A percentile compares a stretch with the other conserved stretches of the same genome.
These are phyloP conservation scores for Candida boleticola DNA, from an alignment of 805 yeast species.

Conservation along the genomic window DNA sequence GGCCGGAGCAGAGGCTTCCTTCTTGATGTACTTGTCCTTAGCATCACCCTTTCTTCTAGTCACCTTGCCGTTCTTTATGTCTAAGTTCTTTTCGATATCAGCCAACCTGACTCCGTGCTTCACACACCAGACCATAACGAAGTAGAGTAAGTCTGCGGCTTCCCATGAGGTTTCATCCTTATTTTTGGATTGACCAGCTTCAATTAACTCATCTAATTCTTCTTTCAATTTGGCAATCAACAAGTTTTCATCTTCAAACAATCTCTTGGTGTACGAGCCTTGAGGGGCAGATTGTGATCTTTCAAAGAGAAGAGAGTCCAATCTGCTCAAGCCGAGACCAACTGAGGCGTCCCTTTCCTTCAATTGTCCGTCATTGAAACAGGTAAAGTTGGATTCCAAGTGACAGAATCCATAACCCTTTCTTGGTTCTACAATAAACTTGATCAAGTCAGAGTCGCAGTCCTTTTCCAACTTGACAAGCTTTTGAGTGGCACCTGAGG, in stretches of 20 bases:
- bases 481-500: constrained; percentile 93
- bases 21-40: constrained; percentile 66
- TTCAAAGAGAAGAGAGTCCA: constrained; percentile 64
- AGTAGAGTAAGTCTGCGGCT: constrained; percentile 82
- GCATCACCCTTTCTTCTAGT: constrained; percentile 96
- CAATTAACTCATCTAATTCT: constrained; percentile 94
- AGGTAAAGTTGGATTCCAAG: constrained; percentile 66
- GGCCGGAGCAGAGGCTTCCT: constrained; percentile 14
- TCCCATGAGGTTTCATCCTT: constrained; percentile 81
- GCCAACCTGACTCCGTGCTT: constrained; percentile 74
- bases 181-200: constrained; percentile 51
- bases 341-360: constrained; percentile 40
- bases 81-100: constrained; percentile 83
- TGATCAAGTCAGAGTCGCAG: constrained; percentile 90
- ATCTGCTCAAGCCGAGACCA: constrained; percentile 60
- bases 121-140: constrained; percentile 52
- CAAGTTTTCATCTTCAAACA: constrained; percentile 74
- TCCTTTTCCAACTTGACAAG: constrained; percentile 68
- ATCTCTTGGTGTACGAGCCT: constrained; percentile 91
- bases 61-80: constrained; percentile 78
- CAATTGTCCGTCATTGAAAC: constrained; percentile 57
- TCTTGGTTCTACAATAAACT: constrained; percentile 78
- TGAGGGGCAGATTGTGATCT: constrained; percentile 73
- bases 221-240: constrained; percentile 87
- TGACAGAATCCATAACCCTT: constrained; percentile 92